These are phyloP conservation scores for Boechera divaricarpa DNA, from an alignment of 345 rosid species.

Conservation along the genomic window DNA sequence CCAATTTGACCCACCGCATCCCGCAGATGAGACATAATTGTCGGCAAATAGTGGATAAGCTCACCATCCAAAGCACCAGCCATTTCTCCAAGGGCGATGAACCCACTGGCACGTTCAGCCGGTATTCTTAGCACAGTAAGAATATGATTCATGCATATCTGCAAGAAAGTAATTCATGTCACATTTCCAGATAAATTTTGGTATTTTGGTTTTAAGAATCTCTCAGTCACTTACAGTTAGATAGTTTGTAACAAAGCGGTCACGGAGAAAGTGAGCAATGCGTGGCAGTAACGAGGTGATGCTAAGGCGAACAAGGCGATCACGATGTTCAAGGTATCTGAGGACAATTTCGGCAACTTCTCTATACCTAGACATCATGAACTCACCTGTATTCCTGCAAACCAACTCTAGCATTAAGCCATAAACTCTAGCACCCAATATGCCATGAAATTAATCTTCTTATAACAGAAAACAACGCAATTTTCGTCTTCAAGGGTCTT, in stretches of 20 bases:
- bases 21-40: slow-evolving; percentile 84
- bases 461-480: slow-evolving; percentile 25
- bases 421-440: slow-evolving; percentile 22
- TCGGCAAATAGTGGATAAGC: slow-evolving; percentile 92
- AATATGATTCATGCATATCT: slow-evolving; percentile 98
- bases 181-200: slow-evolving; percentile 13
- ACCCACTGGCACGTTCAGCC: slow-evolving; percentile 97
- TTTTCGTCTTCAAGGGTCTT: slow-evolving; percentile 12
- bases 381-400: slow-evolving; percentile 98
- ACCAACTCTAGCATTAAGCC: slow-evolving; percentile 37
- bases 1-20: slow-evolving; percentile 76
- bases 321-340: slow-evolving; percentile 88
- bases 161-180: slow-evolving; percentile 42
- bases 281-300: slow-evolving; percentile 98
- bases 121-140: slow-evolving; percentile 81
- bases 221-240: slow-evolving; percentile 64
- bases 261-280: slow-evolving; percentile 97
- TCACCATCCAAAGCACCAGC: slow-evolving; percentile 99
- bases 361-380: slow-evolving; percentile 99
- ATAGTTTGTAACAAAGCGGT: slow-evolving; percentile 94
- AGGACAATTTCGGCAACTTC: slow-evolving; percentile 99
- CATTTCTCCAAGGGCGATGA: slow-evolving; percentile 99
- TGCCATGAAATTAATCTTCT: slow-evolving; percentile 25
- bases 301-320: slow-evolving; percentile 99
- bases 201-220: slow-evolving; percentile 30